phyloP scores from a whole-genome alignment of 1,284 basidiomycete genomes.

The Cryptococcus neoformans region DNA sequence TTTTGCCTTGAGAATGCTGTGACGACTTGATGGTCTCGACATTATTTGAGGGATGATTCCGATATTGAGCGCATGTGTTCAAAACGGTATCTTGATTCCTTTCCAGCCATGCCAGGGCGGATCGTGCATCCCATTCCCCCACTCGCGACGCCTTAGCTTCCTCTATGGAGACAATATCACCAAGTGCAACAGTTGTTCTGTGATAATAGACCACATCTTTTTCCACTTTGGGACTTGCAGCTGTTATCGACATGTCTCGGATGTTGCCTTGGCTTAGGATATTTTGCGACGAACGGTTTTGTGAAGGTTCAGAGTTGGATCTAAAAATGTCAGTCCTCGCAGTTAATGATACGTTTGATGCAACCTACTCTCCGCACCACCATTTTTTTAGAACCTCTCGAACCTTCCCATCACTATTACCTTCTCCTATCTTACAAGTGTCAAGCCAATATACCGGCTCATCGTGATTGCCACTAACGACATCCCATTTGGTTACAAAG shows the following conservation, averaged over 20 bases:
- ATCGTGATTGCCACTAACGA: no score
- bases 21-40: no score
- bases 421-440: constrained; percentile 10
- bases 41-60: no score
- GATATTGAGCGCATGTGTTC: no score
- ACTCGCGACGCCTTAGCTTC: no score
- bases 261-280: no score
- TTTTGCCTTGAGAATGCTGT: no score
- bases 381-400: constrained; percentile 30
- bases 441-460: no score
- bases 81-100: no score
- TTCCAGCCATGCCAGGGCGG: no score
- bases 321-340: background rate
- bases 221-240: constrained; percentile 8
- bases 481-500: no score
- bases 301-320: constrained; percentile 14
- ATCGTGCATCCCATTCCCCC: constrained; percentile 1
- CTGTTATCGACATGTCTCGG: constrained; percentile 5
- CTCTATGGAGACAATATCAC: constrained; percentile 5
- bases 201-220: constrained; percentile 23
- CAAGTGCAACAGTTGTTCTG: constrained; percentile 23
- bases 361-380: constrained; percentile 35
- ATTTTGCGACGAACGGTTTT: background rate
- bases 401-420: constrained; percentile 11
- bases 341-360: background rate